Evolutionary conservation across 1,139 yeast genomes (phyloP).

Genomic region (Taiozyma sp.): DNA sequence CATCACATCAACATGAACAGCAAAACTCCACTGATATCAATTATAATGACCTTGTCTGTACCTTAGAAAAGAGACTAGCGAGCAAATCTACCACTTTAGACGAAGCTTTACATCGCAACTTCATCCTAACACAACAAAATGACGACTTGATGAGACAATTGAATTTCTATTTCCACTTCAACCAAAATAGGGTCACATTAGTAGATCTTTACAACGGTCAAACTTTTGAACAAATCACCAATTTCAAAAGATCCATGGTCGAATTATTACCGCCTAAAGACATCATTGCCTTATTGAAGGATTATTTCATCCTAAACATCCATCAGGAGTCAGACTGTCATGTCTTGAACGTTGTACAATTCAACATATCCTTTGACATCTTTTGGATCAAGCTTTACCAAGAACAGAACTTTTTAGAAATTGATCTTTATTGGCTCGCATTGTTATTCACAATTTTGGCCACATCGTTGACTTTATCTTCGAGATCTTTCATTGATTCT

Average conservation of each 20-base stretch:
- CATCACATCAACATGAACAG: neutral
- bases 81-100: conserved; percentile 2
- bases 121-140: conserved; percentile 6
- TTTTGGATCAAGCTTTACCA: conserved; percentile 8
- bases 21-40: neutral
- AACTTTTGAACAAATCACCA: conserved; percentile 1
- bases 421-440: conserved; percentile 12
- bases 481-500: conserved; percentile 6
- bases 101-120: conserved; percentile 3
- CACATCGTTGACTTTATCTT: conserved; percentile 7
- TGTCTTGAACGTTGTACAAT: conserved; percentile 1
- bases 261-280: conserved; percentile 11
- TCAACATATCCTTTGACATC: conserved; percentile 11
- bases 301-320: conserved; percentile 10
- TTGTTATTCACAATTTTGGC: conserved; percentile 8
- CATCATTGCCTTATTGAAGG: conserved; percentile 9
- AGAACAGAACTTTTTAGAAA: conserved; percentile 1
- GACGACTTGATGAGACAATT: conserved; percentile 10
- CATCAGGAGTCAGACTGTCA: conserved; percentile 4
- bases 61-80: neutral
- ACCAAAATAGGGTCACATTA: neutral
- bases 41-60: neutral
- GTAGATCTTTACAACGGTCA: conserved; percentile 6
- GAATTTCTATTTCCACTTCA: conserved; percentile 4
- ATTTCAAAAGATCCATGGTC: conserved; percentile 9